Percentiles rank a stretch among this genome's conserved stretches.
Conservation (phyloP, 2,329 filamentous ascomycete genomes). For the Scedosporium aurantiacum region DNA sequence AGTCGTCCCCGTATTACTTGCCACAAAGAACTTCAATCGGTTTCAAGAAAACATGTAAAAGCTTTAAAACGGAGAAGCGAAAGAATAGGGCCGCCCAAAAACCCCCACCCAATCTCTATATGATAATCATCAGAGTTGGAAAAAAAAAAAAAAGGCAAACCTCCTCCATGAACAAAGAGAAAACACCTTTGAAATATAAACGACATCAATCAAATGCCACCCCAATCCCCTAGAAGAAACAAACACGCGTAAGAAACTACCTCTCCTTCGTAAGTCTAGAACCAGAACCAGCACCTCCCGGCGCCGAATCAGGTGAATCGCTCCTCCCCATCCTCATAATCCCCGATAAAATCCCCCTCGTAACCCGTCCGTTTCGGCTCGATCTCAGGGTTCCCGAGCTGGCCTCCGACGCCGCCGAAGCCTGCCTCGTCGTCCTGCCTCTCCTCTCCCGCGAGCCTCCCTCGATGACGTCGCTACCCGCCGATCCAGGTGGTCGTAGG, state of each 20-base stretch:
- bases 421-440: slow-evolving; percentile 13
- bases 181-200: no score
- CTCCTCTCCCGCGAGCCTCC: slow-evolving; percentile 7
- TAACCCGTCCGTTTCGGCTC: slow-evolving; percentile 24
- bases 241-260: no score
- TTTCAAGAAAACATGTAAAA: no score
- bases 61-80: no score
- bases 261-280: neutral
- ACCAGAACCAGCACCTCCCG: neutral
- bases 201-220: no score
- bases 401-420: slow-evolving; percentile 10
- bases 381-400: slow-evolving; percentile 18
- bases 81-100: no score
- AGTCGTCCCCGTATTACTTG: no score
- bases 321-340: slow-evolving; percentile 33
- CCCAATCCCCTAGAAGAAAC: neutral
- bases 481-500: slow-evolving; percentile 33
- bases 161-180: no score
- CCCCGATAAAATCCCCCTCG: slow-evolving; percentile 30
- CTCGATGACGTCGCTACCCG: slow-evolving; percentile 34
- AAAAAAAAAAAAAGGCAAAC: slow-evolving; percentile 5
- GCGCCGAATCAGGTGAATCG: slow-evolving; percentile 25
- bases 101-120: no score
- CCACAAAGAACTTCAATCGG: no score
- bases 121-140: no score